These are phyloP conservation scores for Lichtheimia hyalospora DNA, from an alignment of 371 early-diverging fungal genomes.

Conservation along the genomic window DNA sequence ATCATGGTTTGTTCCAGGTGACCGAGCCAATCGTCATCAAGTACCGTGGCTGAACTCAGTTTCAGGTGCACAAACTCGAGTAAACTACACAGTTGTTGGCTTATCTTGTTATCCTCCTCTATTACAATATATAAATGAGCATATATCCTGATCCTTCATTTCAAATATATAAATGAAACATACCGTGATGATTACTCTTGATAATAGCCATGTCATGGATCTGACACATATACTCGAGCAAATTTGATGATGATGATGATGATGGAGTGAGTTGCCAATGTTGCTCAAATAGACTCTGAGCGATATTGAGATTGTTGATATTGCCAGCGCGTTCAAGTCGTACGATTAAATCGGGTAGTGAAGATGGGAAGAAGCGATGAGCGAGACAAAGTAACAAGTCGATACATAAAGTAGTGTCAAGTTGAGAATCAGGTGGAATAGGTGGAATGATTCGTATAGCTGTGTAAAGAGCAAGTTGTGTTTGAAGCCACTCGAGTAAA, in stretches of 20 bases:
- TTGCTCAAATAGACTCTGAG: neutral
- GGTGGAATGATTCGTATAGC: neutral
- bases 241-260: neutral
- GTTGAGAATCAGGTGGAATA: neutral
- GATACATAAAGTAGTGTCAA: neutral
- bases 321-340: neutral
- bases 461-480: slow-evolving; percentile 6
- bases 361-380: slow-evolving; percentile 6
- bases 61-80: slow-evolving; percentile 13
- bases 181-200: neutral
- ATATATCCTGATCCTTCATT: too few species aligned
- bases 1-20: neutral
- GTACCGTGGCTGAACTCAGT: slow-evolving; percentile 6
- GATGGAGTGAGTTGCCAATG: slow-evolving; percentile 4
- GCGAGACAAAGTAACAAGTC: slow-evolving; percentile 4
- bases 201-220: neutral
- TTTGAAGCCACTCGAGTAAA: slow-evolving; percentile 6
- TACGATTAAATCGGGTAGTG: slow-evolving; percentile 4
- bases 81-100: slow-evolving; percentile 5
- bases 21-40: neutral
- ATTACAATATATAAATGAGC: too few species aligned
- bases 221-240: neutral
- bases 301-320: neutral
- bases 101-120: too few species aligned
- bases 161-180: too few species aligned